Percentiles rank a stretch among this genome's conserved stretches.
phyloP scores from a whole-genome alignment of 371 early-diverging fungal species.

The Mucor irregularis region DNA sequence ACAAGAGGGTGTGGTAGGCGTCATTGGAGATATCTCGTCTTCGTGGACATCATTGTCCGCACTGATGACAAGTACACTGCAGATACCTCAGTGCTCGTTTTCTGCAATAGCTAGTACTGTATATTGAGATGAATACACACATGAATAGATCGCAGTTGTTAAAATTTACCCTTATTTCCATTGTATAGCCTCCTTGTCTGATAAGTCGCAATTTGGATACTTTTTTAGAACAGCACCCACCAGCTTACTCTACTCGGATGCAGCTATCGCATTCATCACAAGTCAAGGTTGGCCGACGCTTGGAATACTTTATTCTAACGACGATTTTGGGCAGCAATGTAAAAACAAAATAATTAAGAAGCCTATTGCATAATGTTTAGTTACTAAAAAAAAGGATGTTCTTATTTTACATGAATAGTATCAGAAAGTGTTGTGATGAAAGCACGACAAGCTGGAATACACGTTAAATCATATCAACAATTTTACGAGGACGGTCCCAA shows the following conservation, averaged over 20 bases:
- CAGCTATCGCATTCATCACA: conserved; percentile 51
- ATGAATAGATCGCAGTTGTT: background rate
- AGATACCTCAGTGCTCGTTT: conserved; percentile 66
- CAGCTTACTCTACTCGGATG: conserved; percentile 51
- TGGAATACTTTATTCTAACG: conserved; percentile 55
- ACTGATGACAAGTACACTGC: conserved; percentile 56
- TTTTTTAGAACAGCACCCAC: conserved; percentile 63
- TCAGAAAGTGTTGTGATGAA: conserved; percentile 48
- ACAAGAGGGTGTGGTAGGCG: conserved; percentile 56
- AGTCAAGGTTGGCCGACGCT: conserved; percentile 58
- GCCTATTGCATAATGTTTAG: too few species aligned
- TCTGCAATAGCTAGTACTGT: conserved; percentile 62
- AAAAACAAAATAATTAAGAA: conserved; percentile 2
- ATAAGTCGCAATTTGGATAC: conserved; percentile 55
- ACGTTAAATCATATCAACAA: conserved; percentile 45
- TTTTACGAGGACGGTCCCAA: conserved; percentile 49
- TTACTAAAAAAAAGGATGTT: background rate
- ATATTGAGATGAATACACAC: too few species aligned
- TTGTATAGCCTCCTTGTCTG: conserved; percentile 52
- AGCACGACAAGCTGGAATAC: conserved; percentile 38
- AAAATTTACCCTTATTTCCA: background rate
- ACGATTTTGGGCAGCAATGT: conserved; percentile 57
- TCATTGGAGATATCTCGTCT: conserved; percentile 64
- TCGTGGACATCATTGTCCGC: conserved; percentile 60
- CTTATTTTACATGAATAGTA: conserved; percentile 31